These are phyloP conservation scores for Solanum clarkiae DNA, from an alignment of 257 asterid genomes.

Conservation along the genomic window DNA sequence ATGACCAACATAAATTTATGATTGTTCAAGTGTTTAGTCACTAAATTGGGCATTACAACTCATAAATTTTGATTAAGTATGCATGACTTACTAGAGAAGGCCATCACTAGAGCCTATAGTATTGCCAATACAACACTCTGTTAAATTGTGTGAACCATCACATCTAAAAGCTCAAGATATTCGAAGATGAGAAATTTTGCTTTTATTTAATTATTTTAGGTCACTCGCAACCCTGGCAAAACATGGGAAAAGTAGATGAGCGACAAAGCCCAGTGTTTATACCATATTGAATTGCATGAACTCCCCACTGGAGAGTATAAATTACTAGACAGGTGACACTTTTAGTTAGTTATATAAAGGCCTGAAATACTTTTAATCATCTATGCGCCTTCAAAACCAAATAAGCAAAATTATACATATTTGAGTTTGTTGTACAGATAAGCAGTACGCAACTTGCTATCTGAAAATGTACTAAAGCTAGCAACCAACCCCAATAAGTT, in stretches of 20 bases:
- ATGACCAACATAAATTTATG: background rate
- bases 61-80: background rate
- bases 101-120: background rate
- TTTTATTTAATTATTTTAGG: background rate
- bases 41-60: background rate
- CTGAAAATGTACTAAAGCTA: background rate
- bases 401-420: background rate
- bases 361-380: background rate
- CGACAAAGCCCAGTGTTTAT: background rate
- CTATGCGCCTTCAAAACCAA: background rate
- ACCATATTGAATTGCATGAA: background rate
- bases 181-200: background rate
- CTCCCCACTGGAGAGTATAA: background rate
- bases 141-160: background rate
- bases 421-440: background rate
- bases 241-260: background rate
- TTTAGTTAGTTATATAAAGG: background rate
- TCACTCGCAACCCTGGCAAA: background rate
- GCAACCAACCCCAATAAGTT: background rate
- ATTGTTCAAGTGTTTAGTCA: background rate
- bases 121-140: background rate
- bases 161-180: background rate
- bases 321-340: background rate
- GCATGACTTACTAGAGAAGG: background rate
- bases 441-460: background rate